A percentile compares a stretch with the other conserved stretches of the same genome.
These are phyloP conservation scores for Coemansia sp. DNA, from an alignment of 192 early-diverging fungal genomes.

Conservation along the genomic window DNA sequence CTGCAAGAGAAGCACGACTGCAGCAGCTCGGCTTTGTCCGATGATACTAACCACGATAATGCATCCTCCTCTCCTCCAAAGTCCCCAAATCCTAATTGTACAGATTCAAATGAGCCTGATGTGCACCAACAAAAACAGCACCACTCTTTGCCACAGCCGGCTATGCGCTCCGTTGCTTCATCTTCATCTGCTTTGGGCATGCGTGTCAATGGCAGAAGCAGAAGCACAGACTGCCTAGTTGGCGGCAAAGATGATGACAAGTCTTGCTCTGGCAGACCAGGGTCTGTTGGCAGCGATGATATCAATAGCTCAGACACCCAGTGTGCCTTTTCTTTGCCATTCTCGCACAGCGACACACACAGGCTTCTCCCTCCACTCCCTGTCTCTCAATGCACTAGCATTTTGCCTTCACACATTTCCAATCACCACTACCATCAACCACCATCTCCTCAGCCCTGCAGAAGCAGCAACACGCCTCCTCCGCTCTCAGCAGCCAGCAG, in stretches of 20 bases:
- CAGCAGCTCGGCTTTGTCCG: constrained; percentile 27
- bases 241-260: too few relatives aligned
- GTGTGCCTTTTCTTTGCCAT: constrained; percentile 5
- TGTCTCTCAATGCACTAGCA: constrained; percentile 10
- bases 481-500: constrained; percentile 36
- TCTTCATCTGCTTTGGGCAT: not conserved
- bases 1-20: constrained; percentile 43
- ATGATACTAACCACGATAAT: constrained; percentile 15
- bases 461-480: constrained; percentile 19
- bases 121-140: not conserved
- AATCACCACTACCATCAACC: not conserved
- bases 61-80: constrained; percentile 20
- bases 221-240: not conserved
- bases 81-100: constrained; percentile 3
- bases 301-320: not conserved
- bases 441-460: constrained; percentile 1
- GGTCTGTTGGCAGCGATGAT: not conserved
- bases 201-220: constrained; percentile 1
- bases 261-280: too few relatives aligned
- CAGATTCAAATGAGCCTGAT: constrained; percentile 2
- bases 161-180: constrained; percentile 1
- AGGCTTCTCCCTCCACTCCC: constrained; percentile 9
- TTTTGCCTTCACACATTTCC: constrained; percentile 7
- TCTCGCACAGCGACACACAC: not conserved
- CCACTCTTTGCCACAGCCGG: constrained; percentile 1